A percentile compares a stretch with the other conserved stretches of the same genome.
Conservation (phyloP, 345 rosid species). For the Heritiera fomes region DNA sequence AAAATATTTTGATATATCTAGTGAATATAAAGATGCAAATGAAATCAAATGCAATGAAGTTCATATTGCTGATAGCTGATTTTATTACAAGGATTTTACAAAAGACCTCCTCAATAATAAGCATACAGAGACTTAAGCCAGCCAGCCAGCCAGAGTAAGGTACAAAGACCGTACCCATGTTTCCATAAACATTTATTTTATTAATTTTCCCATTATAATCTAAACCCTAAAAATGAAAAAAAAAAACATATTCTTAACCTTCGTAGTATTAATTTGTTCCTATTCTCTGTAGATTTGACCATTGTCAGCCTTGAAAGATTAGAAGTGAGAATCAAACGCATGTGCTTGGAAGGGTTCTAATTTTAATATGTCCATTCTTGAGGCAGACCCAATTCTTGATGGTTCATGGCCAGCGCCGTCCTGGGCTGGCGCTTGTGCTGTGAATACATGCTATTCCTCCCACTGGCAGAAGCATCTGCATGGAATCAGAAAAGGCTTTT, state of each 20-base stretch:
- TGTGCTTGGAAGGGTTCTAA: not conserved
- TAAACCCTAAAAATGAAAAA: not conserved
- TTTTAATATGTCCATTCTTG: constrained; percentile 81
- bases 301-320: not conserved
- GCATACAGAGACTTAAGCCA: constrained; percentile 14
- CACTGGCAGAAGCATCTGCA: constrained; percentile 39
- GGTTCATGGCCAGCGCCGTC: constrained; percentile 41
- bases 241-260: not conserved
- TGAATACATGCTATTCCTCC: constrained; percentile 32
- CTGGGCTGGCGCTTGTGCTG: constrained; percentile 36
- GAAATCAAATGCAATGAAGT: not conserved
- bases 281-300: constrained; percentile 20
- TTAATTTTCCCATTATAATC: constrained; percentile 2
- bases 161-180: constrained; percentile 2
- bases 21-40: not conserved
- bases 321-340: not conserved
- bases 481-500: not conserved
- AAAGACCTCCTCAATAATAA: constrained; percentile 11
- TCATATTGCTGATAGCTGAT: constrained; percentile 13
- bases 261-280: not conserved
- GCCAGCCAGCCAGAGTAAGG: constrained; percentile 15
- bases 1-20: not conserved
- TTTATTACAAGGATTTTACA: constrained; percentile 23
- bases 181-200: constrained; percentile 8
- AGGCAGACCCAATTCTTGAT: constrained; percentile 58